Evolutionary conservation across 441 rosid species (phyloP), one percentile per base, ranked within the genome.

Genomic region (Jatropha podagrica): DNA sequence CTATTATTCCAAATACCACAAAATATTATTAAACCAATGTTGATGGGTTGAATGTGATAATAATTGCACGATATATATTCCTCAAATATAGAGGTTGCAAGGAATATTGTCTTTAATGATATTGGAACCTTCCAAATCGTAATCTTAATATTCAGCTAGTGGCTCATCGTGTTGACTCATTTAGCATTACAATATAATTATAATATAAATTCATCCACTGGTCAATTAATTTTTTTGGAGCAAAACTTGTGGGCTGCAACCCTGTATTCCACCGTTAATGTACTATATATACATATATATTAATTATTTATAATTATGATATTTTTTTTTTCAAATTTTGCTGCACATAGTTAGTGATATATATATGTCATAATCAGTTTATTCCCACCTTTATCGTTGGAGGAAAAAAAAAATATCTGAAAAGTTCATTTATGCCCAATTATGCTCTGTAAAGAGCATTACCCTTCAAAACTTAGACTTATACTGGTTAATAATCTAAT

Each of bases 391-490:
- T 67, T 23, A 51, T 11, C 32, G 32, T 32, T 32, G 32, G 32
- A 32, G 32, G 32, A 32, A 32, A 32, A 32, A 32, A 32, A 32
- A 15, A n/a, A 52, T 72, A 52, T 72, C 67, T 56, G 41, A 62
- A 80, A 81, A 68, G 86, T 77, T 68, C 12, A 71, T 73, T 63
- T 69, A 64, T 54, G 78, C 79, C 14, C 71, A 73, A 68, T 72
- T 59, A 72, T 72, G 63, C 74, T 76, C 72, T 82, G 75, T 76
- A 76, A 80, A 82, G 81, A 63, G 80, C 83, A 74, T 79, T 66
- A 73, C 72, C 49, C 56, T 75, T 84, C 79, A 66, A 78, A 81
- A 77, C 15, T 68, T 26, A 71, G 82, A 76, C 77, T 78, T 79
- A 40, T 65, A 55, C 23, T 51, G 11, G 27, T 42, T 63, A 38